Evolutionary conservation across 495 filamentous ascomycete species (phyloP), one percentile per base, ranked within the genome.

Genomic region (Hypoxylon rickii): DNA sequence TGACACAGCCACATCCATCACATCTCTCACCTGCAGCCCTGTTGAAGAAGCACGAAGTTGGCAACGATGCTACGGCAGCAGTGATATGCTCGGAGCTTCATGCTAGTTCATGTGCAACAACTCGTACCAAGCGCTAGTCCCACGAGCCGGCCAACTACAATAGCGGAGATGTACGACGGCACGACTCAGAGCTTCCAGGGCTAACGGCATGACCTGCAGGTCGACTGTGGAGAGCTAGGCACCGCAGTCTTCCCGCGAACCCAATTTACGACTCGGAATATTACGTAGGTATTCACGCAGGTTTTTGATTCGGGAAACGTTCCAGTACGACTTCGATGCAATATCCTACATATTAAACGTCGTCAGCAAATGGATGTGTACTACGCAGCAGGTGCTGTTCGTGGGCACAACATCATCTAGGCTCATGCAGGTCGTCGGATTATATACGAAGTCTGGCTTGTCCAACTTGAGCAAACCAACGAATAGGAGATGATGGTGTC

Each of bases 261-360:
- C 44, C 39, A 44, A 40, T 50, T 49, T 40, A 49, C 16, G 20
- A 41, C 15, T 29, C 18, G 16, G 8, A 16, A 3, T 10, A 51
- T 61, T 54, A 3, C 5, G n/a, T 34, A 51, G 36, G 46, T 34
- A 24, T 45, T 45, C 15, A 40, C 17, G 12, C 34, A 31, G 45
- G 51, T n/a, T 10, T 32, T 45, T 34, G 1, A 1, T 46, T 36
- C 24, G 24, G 32, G 50, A 22, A 39, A 50, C 49, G 54, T 12
- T 49, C 43, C 15, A 53, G 20, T 44, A 31, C 36, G 43, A 50
- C 21, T 36, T 36, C 19, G 4, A 44, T 38, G 15, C 16, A 60
- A 54, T 55, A 60, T 54, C 38, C 12, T 18, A 24, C 1, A 55
- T 50, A 61, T 61, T 55, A 11, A 24, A 51, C 40, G 41, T 61